phyloP scores from a whole-genome alignment of 2,329 filamentous ascomycete genomes.

The Chrysosporium queenslandicum region DNA sequence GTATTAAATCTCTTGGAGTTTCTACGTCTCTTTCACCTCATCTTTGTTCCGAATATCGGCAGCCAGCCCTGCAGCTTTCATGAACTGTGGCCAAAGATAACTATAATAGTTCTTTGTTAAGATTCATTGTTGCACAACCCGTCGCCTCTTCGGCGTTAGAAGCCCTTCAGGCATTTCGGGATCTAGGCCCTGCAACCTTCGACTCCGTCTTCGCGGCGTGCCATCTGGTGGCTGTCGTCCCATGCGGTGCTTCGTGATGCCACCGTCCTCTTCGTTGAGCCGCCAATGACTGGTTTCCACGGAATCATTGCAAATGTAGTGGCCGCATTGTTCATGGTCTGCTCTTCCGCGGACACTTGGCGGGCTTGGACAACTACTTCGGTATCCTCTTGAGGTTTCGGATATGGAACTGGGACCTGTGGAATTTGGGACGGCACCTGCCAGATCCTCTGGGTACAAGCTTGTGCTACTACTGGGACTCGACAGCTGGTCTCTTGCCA shows the following conservation, averaged over 20 bases:
- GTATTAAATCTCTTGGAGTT: too few species aligned
- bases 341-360: not conserved
- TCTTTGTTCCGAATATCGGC: too few species aligned
- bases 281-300: slow-evolving; percentile 1
- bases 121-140: not conserved
- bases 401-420: not conserved
- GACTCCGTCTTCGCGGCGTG: slow-evolving; percentile 1
- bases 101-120: not conserved
- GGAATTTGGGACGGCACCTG: not conserved
- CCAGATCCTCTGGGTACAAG: not conserved
- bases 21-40: too few species aligned
- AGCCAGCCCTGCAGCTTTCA: too few species aligned
- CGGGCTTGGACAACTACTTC: slow-evolving; percentile 1
- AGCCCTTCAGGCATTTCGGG: slow-evolving; percentile 8
- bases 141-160: not conserved
- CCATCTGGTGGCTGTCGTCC: not conserved
- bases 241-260: not conserved
- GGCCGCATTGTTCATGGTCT: not conserved
- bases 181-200: slow-evolving; percentile 5
- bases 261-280: not conserved
- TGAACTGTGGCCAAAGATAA: too few species aligned
- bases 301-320: not conserved
- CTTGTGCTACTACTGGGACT: not conserved
- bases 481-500: not conserved
- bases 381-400: not conserved